Conservation (phyloP, 2,329 filamentous ascomycete species). For the Neofusicoccum sp. region DNA sequence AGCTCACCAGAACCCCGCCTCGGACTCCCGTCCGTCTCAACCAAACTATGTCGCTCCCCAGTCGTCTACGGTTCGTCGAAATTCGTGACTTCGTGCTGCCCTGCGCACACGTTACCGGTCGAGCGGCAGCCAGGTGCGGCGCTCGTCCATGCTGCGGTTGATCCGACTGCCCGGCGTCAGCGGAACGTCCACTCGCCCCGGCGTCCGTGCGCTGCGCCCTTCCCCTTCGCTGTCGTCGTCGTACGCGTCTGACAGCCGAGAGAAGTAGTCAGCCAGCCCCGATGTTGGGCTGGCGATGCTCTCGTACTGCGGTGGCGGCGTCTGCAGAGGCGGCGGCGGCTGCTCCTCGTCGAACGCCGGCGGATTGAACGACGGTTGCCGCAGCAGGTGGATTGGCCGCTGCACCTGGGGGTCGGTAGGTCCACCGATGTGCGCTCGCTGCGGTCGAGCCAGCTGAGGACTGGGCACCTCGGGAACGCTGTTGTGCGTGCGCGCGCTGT, state of each 20-base stretch:
- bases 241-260: slow-evolving; percentile 66
- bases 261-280: slow-evolving; percentile 81
- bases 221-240: slow-evolving; percentile 60
- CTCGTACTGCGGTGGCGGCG: slow-evolving; percentile 83
- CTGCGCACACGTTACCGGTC: slow-evolving; percentile 22
- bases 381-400: slow-evolving; percentile 79
- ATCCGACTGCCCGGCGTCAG: slow-evolving; percentile 62
- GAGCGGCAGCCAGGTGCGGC: slow-evolving; percentile 54
- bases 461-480: slow-evolving; percentile 32
- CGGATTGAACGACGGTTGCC: slow-evolving; percentile 82
- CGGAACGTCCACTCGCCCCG: slow-evolving; percentile 54
- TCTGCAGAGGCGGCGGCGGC: slow-evolving; percentile 70
- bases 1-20: slow-evolving; percentile 1
- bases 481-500: slow-evolving; percentile 30
- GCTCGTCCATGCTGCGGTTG: slow-evolving; percentile 64
- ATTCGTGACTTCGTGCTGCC: background rate
- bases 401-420: slow-evolving; percentile 47
- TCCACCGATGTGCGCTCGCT: slow-evolving; percentile 45
- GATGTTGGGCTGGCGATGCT: slow-evolving; percentile 70
- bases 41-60: slow-evolving; percentile 1
- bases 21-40: background rate
- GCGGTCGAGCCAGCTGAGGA: slow-evolving; percentile 52
- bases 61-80: slow-evolving; percentile 10
- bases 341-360: slow-evolving; percentile 82
- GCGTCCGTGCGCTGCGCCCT: slow-evolving; percentile 41